Base-by-base conservation (phyloP, 179 eudicot genomes). In the Spergularia azorica region DNA sequence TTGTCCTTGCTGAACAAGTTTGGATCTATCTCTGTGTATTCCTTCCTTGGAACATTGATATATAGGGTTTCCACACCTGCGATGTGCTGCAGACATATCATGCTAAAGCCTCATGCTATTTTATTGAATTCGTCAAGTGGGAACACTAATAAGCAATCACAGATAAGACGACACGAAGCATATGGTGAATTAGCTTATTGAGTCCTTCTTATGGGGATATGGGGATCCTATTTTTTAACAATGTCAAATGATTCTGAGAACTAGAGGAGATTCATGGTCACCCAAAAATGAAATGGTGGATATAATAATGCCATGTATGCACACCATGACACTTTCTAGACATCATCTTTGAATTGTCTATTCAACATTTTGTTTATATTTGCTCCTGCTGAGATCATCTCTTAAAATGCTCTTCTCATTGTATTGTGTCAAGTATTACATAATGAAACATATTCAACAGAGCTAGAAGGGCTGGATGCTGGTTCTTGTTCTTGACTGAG, bases 1-100 rank as follows among this genome's bases (percentile, higher is more conserved):
- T 67, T 67, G 5, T 70, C 67, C 74, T 80, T 80, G 72, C 12
- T 61, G 48, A 67, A 14, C 74, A 81, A 46, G 71, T 56, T 77
- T 36, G 15, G 66, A 77, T 55, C 21, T 10, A 36, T 70, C 38
- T 75, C 50, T 61, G 38, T 65, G 9, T 59, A 64, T 71, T 65
- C 51, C 55, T 11, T 76, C 61, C 5, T 15, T 43, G 20, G 38
- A 52, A 12, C 43, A 51, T 65, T 81, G 72, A 17, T 26, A 26
- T 26, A 26, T 46, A 63, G 81, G 32, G 61, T 73, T 76, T 81
- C 70, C 55, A 77, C 43, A 38, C 66, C 72, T 72, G 15, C 38
- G 55, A 63, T n/a, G 18, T 70, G 72, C 59, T 70, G 8, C 16
- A 41, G 55, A 63, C 63, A 16, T 69, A 26, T 32, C 54, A 60